Evolutionary conservation across 495 filamentous ascomycete genomes (phyloP).

Genomic region (Penicillium turbatum): DNA sequence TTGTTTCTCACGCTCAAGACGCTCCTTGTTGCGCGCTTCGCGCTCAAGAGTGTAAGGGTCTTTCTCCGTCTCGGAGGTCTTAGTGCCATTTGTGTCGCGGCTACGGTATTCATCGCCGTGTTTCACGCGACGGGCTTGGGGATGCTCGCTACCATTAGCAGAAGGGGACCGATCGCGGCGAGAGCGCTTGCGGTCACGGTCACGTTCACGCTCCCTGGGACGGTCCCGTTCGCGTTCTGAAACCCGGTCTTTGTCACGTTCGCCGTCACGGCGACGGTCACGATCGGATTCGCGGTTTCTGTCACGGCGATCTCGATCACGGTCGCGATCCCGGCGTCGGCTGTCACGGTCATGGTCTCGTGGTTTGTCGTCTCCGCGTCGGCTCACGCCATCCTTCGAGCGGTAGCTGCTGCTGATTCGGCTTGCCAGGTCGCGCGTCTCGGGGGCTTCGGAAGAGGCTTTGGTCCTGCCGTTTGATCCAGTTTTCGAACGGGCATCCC

Average conservation of each 20-base stretch:
- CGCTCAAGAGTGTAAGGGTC: slow-evolving; percentile 76
- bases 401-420: slow-evolving; percentile 32
- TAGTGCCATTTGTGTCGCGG: slow-evolving; percentile 11
- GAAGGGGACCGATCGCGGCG: slow-evolving; percentile 50
- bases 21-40: slow-evolving; percentile 69
- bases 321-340: slow-evolving; percentile 26
- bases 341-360: slow-evolving; percentile 22
- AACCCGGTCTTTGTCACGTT: slow-evolving; percentile 33
- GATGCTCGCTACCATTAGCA: slow-evolving; percentile 31
- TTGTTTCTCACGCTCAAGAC: slow-evolving; percentile 73
- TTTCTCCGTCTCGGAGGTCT: slow-evolving; percentile 37
- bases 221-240: slow-evolving; percentile 34
- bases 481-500: slow-evolving; percentile 24
- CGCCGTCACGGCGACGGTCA: slow-evolving; percentile 33
- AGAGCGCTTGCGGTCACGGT: slow-evolving; percentile 53
- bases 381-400: slow-evolving; percentile 38
- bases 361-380: slow-evolving; percentile 35
- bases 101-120: slow-evolving; percentile 29
- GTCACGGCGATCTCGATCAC: slow-evolving; percentile 24
- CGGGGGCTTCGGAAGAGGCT: slow-evolving; percentile 8
- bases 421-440: slow-evolving; percentile 15
- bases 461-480: slow-evolving; percentile 18
- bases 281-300: slow-evolving; percentile 28
- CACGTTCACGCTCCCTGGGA: slow-evolving; percentile 39
- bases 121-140: slow-evolving; percentile 42